phyloP scores from a whole-genome alignment of 2,329 filamentous ascomycete species.

The Colletotrichum chrysophilum region DNA sequence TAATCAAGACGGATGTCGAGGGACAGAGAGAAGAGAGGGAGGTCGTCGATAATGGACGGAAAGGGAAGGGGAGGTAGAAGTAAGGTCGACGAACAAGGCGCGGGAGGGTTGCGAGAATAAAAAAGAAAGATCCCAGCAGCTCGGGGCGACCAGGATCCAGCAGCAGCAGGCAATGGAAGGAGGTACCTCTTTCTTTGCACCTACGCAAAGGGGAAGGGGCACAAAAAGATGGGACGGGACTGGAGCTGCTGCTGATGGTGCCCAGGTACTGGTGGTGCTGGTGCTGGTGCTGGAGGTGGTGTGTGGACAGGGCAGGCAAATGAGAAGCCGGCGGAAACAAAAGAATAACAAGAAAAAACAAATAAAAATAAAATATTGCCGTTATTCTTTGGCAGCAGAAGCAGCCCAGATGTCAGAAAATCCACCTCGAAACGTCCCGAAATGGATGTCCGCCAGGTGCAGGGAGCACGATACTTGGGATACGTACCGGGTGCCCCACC shows the following conservation, averaged over 20 bases:
- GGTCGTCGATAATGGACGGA: background rate
- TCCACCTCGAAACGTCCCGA: background rate
- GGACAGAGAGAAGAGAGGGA: background rate
- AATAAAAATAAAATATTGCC: background rate
- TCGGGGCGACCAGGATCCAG: conserved; percentile 4
- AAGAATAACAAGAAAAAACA: background rate
- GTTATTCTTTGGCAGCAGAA: background rate
- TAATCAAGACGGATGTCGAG: background rate
- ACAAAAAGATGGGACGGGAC: background rate
- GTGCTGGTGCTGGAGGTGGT: background rate
- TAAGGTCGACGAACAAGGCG: background rate
- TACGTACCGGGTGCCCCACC: background rate
- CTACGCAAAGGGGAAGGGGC: background rate
- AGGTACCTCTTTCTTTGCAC: background rate
- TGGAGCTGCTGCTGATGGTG: background rate
- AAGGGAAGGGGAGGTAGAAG: conserved; percentile 6
- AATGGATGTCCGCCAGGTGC: background rate
- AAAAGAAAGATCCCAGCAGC: conserved; percentile 8
- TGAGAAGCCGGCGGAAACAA: background rate
- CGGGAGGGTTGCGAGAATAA: background rate
- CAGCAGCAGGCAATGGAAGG: background rate
- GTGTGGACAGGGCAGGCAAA: background rate
- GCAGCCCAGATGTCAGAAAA: background rate
- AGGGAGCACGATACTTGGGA: background rate
- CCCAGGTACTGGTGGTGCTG: background rate